phyloP scores from a whole-genome alignment of 2,329 filamentous ascomycete genomes.

The Colletotrichum coccodes region DNA sequence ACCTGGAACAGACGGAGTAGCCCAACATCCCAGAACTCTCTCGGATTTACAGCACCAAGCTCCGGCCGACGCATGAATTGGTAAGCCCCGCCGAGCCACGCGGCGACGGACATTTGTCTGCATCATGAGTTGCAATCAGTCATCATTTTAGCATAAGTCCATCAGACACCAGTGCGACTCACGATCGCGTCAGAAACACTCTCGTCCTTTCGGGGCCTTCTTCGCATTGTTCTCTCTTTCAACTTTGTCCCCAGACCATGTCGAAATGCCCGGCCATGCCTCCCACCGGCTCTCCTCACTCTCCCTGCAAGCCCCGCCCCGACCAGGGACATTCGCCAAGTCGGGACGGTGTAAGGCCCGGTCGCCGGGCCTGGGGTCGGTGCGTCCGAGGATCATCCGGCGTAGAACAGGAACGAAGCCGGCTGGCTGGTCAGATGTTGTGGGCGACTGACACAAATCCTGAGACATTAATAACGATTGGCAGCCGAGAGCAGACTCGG shows the following conservation, averaged over 20 bases:
- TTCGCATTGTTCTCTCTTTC: too few species aligned
- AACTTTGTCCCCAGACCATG: background rate
- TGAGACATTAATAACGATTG: too few species aligned
- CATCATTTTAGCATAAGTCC: background rate
- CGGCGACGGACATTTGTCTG: background rate
- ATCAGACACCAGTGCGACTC: background rate
- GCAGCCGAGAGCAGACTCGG: too few species aligned
- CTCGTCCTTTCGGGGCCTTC: background rate
- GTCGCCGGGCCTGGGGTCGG: too few species aligned
- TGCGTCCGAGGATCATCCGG: too few species aligned
- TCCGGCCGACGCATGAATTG: background rate
- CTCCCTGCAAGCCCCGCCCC: too few species aligned
- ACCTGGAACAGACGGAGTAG: background rate
- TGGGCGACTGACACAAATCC: too few species aligned
- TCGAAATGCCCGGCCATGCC: background rate
- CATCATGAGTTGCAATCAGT: background rate
- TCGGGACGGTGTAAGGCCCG: background rate
- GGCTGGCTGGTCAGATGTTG: too few species aligned
- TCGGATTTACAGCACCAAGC: too few species aligned
- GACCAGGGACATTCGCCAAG: background rate
- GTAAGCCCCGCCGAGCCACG: background rate
- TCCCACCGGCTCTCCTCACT: too few species aligned
- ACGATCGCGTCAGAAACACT: background rate
- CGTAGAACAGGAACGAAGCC: too few species aligned
- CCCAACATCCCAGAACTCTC: too few species aligned